These are phyloP conservation scores for Pseudogymnoascus sp. DNA, from an alignment of 2,329 filamentous ascomycete genomes.

Conservation along the genomic window DNA sequence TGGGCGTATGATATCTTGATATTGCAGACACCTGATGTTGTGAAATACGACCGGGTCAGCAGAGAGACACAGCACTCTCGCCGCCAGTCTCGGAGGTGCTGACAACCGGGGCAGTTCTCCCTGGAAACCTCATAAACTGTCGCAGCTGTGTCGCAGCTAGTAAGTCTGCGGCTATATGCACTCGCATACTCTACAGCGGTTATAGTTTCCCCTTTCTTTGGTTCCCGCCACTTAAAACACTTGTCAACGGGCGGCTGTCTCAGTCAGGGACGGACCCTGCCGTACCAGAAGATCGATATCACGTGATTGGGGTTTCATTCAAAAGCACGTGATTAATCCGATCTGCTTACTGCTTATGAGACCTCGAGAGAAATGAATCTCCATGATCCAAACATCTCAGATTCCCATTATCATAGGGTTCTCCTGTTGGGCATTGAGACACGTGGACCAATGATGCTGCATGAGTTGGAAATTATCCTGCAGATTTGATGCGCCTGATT, in stretches of 20 bases:
- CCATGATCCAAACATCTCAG: neutral
- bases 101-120: neutral
- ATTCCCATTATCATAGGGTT: neutral
- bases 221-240: neutral
- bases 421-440: neutral
- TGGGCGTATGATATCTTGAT: neutral
- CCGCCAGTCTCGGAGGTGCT: neutral
- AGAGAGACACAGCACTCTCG: neutral
- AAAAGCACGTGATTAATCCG: neutral
- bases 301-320: neutral
- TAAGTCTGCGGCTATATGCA: neutral
- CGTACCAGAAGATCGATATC: neutral
- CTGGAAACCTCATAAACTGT: neutral
- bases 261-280: constrained; percentile 2
- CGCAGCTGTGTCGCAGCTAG: neutral
- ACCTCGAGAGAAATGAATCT: neutral
- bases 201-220: neutral
- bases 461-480: constrained; percentile 6
- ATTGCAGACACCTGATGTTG: neutral
- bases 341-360: too few relatives aligned
- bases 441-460: constrained; percentile 7
- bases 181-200: neutral
- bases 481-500: neutral
- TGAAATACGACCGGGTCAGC: neutral
- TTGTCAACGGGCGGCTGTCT: neutral